phyloP scores from a whole-genome alignment of 1,284 basidiomycete species.

The Rhizopogon hawkerae region DNA sequence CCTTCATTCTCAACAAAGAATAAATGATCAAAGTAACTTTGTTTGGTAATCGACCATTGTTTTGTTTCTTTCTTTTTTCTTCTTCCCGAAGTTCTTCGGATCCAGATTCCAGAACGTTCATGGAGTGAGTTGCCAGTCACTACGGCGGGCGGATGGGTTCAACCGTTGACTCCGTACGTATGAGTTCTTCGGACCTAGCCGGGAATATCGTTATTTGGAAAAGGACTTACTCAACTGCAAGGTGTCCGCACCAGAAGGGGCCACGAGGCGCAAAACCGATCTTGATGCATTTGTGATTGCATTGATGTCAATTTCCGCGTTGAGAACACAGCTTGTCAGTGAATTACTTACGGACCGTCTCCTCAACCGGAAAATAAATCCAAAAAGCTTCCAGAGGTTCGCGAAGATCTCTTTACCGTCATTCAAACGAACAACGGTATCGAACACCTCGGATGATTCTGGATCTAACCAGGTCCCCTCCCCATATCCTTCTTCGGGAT shows the following conservation, averaged over 20 bases:
- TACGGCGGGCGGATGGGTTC: slow-evolving; percentile 4
- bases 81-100: not conserved
- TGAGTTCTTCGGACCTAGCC: slow-evolving; percentile 7
- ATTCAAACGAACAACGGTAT: slow-evolving; percentile 13
- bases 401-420: slow-evolving; percentile 21
- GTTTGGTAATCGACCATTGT: no score
- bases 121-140: not conserved
- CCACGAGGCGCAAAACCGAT: slow-evolving; percentile 39
- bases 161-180: slow-evolving; percentile 4
- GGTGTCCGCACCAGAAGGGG: slow-evolving; percentile 9
- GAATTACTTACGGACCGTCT: slow-evolving; percentile 11
- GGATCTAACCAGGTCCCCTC: not conserved
- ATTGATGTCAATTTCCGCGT: slow-evolving; percentile 27
- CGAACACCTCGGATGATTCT: slow-evolving; percentile 10
- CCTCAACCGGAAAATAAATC: slow-evolving; percentile 9
- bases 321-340: slow-evolving; percentile 16
- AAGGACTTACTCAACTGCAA: slow-evolving; percentile 10
- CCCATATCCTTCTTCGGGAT: slow-evolving; percentile 7
- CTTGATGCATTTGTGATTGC: slow-evolving; percentile 19
- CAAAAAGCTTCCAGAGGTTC: slow-evolving; percentile 9
- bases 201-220: slow-evolving; percentile 7
- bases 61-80: no score
- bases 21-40: no score
- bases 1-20: no score
- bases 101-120: slow-evolving; percentile 1